These are phyloP conservation scores for Leishmania lainsoni DNA, from an alignment of 208 protist genomes.

Conservation along the genomic window DNA sequence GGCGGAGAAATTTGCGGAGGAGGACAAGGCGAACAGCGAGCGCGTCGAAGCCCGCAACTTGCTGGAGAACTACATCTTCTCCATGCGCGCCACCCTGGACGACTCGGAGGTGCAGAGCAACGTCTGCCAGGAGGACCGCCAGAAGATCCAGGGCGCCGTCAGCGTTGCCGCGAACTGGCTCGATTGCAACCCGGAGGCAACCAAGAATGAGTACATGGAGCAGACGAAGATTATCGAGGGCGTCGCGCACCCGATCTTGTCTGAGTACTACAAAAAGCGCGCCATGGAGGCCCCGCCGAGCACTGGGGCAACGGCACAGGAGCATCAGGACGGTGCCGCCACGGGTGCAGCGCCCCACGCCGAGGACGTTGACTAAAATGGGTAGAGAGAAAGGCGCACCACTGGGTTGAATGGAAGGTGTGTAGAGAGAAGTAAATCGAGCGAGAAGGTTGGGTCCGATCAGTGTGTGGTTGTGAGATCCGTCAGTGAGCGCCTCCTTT, in stretches of 20 bases:
- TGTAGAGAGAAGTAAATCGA: slow-evolving; percentile 5
- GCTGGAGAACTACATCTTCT: slow-evolving; percentile 90
- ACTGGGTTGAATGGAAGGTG: not conserved
- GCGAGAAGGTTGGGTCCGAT: not conserved
- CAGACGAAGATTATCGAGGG: slow-evolving; percentile 92
- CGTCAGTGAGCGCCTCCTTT: not conserved
- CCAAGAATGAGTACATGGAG: slow-evolving; percentile 94
- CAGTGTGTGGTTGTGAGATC: too few species aligned
- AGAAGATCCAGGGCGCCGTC: slow-evolving; percentile 57
- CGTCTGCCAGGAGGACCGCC: slow-evolving; percentile 44
- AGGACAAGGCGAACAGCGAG: slow-evolving; percentile 88
- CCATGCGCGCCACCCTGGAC: slow-evolving; percentile 64
- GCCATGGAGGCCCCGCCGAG: slow-evolving; percentile 63
- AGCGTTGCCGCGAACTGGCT: slow-evolving; percentile 62
- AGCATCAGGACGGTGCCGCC: not conserved
- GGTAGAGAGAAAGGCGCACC: not conserved
- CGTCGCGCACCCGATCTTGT: slow-evolving; percentile 93
- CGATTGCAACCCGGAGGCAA: slow-evolving; percentile 57
- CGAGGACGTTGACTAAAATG: slow-evolving; percentile 61
- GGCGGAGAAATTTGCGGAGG: slow-evolving; percentile 92
- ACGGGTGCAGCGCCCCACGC: slow-evolving; percentile 26
- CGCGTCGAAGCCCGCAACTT: slow-evolving; percentile 93
- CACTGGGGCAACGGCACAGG: slow-evolving; percentile 11
- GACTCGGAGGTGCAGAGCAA: slow-evolving; percentile 59
- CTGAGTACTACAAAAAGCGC: slow-evolving; percentile 93